phyloP scores from a whole-genome alignment of 2,329 filamentous ascomycete species.

The Didymella pinodella region DNA sequence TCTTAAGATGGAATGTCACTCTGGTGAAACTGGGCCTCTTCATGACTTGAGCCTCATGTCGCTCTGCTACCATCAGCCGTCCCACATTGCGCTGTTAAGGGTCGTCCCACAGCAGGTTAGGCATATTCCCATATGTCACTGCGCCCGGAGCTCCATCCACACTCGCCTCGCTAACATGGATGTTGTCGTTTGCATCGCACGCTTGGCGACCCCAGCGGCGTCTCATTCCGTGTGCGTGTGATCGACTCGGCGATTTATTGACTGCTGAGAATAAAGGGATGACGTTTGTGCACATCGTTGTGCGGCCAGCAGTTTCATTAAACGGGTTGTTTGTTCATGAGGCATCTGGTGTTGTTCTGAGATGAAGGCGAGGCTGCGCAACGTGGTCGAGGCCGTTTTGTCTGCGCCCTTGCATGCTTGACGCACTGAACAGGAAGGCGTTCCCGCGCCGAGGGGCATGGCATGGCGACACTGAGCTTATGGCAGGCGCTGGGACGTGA shows the following conservation, averaged over 20 bases:
- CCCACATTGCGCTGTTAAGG: conserved; percentile 5
- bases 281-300: conserved; percentile 7
- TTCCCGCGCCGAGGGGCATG: conserved; percentile 16
- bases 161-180: conserved; percentile 6
- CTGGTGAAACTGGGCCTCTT: conserved; percentile 6
- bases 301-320: conserved; percentile 1
- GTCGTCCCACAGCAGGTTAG: conserved; percentile 17
- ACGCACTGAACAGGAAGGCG: conserved; percentile 13
- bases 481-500: conserved; percentile 13
- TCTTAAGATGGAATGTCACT: conserved; percentile 6
- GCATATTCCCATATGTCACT: conserved; percentile 16
- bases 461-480: conserved; percentile 17
- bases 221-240: conserved; percentile 17
- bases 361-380: conserved; percentile 5
- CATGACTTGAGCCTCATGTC: neutral
- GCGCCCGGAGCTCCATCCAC: conserved; percentile 7
- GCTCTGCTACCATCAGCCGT: conserved; percentile 1
- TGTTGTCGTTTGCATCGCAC: conserved; percentile 8
- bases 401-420: conserved; percentile 9
- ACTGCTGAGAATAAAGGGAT: conserved; percentile 8
- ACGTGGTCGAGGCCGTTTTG: conserved; percentile 4
- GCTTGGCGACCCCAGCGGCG: conserved; percentile 17
- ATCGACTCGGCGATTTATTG: conserved; percentile 19
- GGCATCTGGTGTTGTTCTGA: neutral
- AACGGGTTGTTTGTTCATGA: neutral